Percentiles rank a stretch among this genome's conserved stretches.
Evolutionary conservation across 805 yeast genomes (phyloP).

Genomic region (Komagataella mondaviorum): DNA sequence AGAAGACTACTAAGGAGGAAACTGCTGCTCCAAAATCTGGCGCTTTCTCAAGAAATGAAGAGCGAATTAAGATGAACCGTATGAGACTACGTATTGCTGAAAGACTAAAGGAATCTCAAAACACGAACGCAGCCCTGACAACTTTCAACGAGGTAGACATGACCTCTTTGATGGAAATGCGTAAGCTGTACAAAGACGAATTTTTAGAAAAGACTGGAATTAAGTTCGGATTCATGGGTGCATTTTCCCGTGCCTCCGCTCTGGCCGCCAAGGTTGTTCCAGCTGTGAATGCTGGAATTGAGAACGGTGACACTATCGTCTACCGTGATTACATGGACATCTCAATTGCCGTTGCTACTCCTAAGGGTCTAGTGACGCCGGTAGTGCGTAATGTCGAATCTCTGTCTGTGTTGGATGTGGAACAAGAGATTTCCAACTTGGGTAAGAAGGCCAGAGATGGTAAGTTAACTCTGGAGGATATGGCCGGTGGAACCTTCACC

Average conservation of each 20-base stretch:
- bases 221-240: constrained; percentile 98
- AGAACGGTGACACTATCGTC: constrained; percentile 81
- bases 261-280: constrained; percentile 93
- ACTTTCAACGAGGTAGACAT: constrained; percentile 98
- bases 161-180: constrained; percentile 83
- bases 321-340: constrained; percentile 95
- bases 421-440: constrained; percentile 66
- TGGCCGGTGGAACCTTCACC: constrained; percentile 99
- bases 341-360: constrained; percentile 96
- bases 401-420: constrained; percentile 75
- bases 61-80: constrained; percentile 95
- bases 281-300: constrained; percentile 90
- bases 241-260: constrained; percentile 86
- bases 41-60: constrained; percentile 71
- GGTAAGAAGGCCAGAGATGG: constrained; percentile 95
- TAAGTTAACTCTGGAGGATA: constrained; percentile 91
- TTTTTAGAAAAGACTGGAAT: constrained; percentile 84
- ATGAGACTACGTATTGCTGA: constrained; percentile 98
- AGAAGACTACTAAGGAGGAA: constrained; percentile 9
- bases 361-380: constrained; percentile 97
- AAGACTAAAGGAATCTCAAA: constrained; percentile 97
- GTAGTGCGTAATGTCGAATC: constrained; percentile 96
- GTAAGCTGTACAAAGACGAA: constrained; percentile 95
- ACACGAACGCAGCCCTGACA: constrained; percentile 95
- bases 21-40: constrained; percentile 18